Evolutionary conservation across 768 basidiomycete species (phyloP), one percentile per base, ranked within the genome.

Genomic region (Rhizopogon sp.): DNA sequence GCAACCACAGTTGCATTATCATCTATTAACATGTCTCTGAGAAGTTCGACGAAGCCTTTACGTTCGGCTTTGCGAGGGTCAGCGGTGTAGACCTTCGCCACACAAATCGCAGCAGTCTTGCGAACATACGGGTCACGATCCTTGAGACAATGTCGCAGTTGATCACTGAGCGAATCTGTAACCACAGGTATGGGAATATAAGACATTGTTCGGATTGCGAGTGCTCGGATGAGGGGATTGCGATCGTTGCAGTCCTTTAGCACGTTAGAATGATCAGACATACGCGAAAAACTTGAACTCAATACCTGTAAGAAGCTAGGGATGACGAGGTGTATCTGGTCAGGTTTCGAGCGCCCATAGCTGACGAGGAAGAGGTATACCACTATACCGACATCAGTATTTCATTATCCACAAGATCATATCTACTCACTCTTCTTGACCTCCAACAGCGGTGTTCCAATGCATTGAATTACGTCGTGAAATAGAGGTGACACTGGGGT

Each of bases 171-270:
- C 1, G 90, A 82, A 54, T 91, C 88, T 11, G 87, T 87, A 57
- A 98, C 92, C 49, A 85, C 78, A 8, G 94, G 89, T 22, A 97
- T 87, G 37, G 94, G 93, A 63, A 99, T 98, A 66, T 97, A 98
- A 6, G 97, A 96, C 96, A 99, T 98, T 11, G 97, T 99, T 42
- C 97, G 90, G 63, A 99, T 95, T 17, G 97, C 94, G 44, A 99
- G 78, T 14, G 96, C 97, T 37, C 97, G 90, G 55, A 99, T 93
- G 46, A 99, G 85, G 10, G 97, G 96, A 68, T 98, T 98, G 44
- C 90, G 84, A 67, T 98, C 96, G 63, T 86, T 88, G 63, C 93
- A 97, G 68, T 98, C 96, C 96, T 98, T 62, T 28, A 37, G 50
- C 17, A 50, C 33, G 54, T 66, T 29, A 65, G 59, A 39, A n/a